Base-by-base conservation (phyloP, 1,284 basidiomycete genomes). In the Xerocomus amazonicus region DNA sequence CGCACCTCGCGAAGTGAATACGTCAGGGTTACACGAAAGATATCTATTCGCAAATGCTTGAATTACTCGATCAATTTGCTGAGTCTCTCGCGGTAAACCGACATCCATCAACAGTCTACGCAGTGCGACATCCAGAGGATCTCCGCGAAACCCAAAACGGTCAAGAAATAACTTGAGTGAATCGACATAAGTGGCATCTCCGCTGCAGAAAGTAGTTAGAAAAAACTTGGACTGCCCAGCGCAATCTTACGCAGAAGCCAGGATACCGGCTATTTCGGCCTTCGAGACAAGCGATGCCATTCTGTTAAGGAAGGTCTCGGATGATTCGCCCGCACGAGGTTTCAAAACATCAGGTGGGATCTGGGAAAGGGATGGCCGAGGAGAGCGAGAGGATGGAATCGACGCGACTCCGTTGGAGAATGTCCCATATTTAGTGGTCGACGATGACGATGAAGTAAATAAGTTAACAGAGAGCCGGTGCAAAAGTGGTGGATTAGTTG, bases 61-160 rank as follows among this genome's bases (percentile, higher is more conserved):
- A 65, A 99, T 92, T 45, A 98, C 91, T 45, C 96, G 81, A 69
- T 99, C 97, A 54, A 99, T 99, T 70, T 99, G 96, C 67, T 99
- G 97, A 0, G 96, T 98, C 74, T 99, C 96, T 54, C 86, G 80
- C 4, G 96, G 96, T 43, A 99, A 77, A 45, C 88, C 84, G 42
- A 97, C 82, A 59, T 93, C 84, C 89, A 98, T 93, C 33, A 99
- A 78, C 48, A 99, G 69, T 61, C 86, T 87, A 31, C 97, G 87
- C 41, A 99, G 71, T 6, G 97, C 92, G 36, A 99, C 84, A 65
- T 99, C 97, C 38, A 99, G 77, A 10, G 97, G 88, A 59, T 91
- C 86, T 43, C 81, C 77, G 13, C 72, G 70, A 65, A 98, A 97
- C 59, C 88, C 79, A 67, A 98, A 98, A 37, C 79, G 79, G 40